A percentile compares a stretch with the other conserved stretches of the same genome.
Evolutionary conservation across 129 eudicot species (phyloP).

Genomic region (Smallanthus sonchifolius): DNA sequence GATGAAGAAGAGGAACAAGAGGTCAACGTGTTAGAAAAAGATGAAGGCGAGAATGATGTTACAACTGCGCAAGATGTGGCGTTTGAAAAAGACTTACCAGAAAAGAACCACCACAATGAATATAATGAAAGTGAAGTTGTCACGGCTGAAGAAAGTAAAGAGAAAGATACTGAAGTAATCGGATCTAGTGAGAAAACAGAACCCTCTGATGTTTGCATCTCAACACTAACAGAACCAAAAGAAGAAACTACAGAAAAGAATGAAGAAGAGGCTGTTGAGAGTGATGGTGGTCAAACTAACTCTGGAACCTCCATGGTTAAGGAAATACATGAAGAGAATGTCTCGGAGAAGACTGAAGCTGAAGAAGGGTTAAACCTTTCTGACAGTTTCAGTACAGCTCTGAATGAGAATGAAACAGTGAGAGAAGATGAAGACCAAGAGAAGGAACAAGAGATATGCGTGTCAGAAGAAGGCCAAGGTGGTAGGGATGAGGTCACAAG

Average conservation of each 20-base stretch:
- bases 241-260: not conserved
- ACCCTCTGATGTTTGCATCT: slow-evolving; percentile 12
- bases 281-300: slow-evolving; percentile 8
- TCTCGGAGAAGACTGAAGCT: slow-evolving; percentile 7
- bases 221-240: slow-evolving; percentile 7
- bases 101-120: not conserved
- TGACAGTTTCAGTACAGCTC: not conserved
- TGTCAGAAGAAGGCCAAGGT: not conserved
- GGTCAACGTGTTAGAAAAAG: not conserved
- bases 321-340: not conserved
- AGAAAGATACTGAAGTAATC: slow-evolving; percentile 21
- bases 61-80: not conserved
- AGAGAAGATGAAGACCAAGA: slow-evolving; percentile 12
- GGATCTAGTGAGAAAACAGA: slow-evolving; percentile 10
- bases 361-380: slow-evolving; percentile 24
- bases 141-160: not conserved
- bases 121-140: not conserved
- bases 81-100: not conserved
- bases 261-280: slow-evolving; percentile 7
- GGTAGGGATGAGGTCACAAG: slow-evolving; percentile 6
- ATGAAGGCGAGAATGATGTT: not conserved
- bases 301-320: not conserved
- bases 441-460: slow-evolving; percentile 18
- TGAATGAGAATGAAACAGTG: slow-evolving; percentile 6
- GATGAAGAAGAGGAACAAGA: slow-evolving; percentile 10